Conservation (phyloP, 768 basidiomycete genomes). For the Mycena galopus region DNA sequence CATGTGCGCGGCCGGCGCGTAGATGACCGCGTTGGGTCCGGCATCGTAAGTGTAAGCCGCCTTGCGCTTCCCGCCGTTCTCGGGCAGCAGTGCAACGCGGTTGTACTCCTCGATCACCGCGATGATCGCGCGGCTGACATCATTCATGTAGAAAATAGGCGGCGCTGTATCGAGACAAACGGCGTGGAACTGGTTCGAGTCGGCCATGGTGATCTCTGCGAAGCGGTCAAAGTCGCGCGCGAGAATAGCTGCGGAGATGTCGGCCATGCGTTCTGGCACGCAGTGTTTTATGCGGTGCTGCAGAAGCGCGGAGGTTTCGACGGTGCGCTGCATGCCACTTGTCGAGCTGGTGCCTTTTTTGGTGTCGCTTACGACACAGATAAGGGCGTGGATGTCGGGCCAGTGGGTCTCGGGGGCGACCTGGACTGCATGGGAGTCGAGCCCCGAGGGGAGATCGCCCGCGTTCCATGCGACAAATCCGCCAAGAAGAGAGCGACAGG, state of each 20-base stretch:
- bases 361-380: conserved; percentile 95
- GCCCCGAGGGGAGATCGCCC: conserved; percentile 75
- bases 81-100: conserved; percentile 69
- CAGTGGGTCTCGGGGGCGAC: conserved; percentile 90
- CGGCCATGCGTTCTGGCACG: conserved; percentile 90
- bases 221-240: conserved; percentile 89
- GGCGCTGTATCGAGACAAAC: conserved; percentile 97
- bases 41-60: conserved; percentile 99
- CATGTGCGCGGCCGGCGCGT: conserved; percentile 83
- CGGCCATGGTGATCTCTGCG: conserved; percentile 93
- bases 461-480: conserved; percentile 97
- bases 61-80: conserved; percentile 67
- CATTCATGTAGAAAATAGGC: conserved; percentile 99
- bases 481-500: conserved; percentile 97
- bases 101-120: conserved; percentile 93
- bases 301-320: conserved; percentile 90
- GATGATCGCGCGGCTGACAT: conserved; percentile 95
- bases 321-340: conserved; percentile 97
- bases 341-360: conserved; percentile 98
- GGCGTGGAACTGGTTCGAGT: conserved; percentile 99
- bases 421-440: conserved; percentile 90
- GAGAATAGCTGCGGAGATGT: conserved; percentile 84
- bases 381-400: conserved; percentile 96
- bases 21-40: conserved; percentile 98
- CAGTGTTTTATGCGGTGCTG: conserved; percentile 89